These are phyloP conservation scores for Coprinopsis cinerea DNA, from an alignment of 768 basidiomycete genomes.

Conservation along the genomic window DNA sequence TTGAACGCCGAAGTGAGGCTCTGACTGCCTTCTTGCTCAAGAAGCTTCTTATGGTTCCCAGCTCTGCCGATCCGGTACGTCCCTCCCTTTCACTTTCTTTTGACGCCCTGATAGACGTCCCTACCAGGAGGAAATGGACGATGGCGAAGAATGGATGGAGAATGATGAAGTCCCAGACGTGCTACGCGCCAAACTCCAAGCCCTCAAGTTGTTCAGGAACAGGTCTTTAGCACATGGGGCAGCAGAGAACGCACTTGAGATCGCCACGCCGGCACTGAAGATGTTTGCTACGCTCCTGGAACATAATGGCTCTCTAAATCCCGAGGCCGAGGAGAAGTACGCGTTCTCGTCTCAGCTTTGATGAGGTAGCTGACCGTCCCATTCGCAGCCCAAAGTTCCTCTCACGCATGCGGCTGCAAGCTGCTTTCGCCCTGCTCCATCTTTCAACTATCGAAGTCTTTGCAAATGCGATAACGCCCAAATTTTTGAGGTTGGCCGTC, in stretches of 20 bases:
- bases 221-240: constrained; percentile 66
- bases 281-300: constrained; percentile 71
- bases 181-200: constrained; percentile 65
- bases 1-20: constrained; percentile 73
- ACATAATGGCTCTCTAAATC: constrained; percentile 56
- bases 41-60: constrained; percentile 58
- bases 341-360: constrained; percentile 9
- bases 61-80: constrained; percentile 40
- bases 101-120: constrained; percentile 2
- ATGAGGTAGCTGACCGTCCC: too few species aligned
- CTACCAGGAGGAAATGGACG: constrained; percentile 55
- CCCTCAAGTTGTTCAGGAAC: constrained; percentile 78
- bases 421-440: constrained; percentile 75
- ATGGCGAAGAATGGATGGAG: constrained; percentile 68
- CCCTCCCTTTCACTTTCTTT: neutral
- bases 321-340: constrained; percentile 40
- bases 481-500: constrained; percentile 67
- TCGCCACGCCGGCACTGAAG: constrained; percentile 70
- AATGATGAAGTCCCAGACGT: constrained; percentile 54
- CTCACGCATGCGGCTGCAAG: constrained; percentile 78
- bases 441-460: constrained; percentile 57
- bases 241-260: constrained; percentile 53
- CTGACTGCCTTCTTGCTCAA: constrained; percentile 71
- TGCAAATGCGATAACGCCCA: constrained; percentile 46
- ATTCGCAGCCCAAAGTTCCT: constrained; percentile 51